Percentiles rank a stretch among this genome's conserved stretches.
phyloP scores from a whole-genome alignment of 2,329 filamentous ascomycete species.

The Fusarium buharicum region DNA sequence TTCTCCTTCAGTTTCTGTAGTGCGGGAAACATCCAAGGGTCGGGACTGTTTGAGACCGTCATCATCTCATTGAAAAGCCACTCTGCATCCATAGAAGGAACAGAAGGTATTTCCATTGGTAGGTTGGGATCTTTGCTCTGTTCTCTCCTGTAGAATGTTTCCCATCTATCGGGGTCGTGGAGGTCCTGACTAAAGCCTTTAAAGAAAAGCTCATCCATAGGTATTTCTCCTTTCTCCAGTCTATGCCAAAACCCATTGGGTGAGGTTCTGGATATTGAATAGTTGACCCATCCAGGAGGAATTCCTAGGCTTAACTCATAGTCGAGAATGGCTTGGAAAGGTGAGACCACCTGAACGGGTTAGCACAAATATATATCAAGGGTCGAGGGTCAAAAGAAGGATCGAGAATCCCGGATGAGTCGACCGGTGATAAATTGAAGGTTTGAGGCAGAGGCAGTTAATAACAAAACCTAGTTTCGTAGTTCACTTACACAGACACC shows the following conservation, averaged over 20 bases:
- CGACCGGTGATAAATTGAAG: not conserved
- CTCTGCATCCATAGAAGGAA: constrained; percentile 80
- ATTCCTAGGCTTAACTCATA: constrained; percentile 83
- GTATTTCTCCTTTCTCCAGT: constrained; percentile 85
- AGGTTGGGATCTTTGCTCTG: constrained; percentile 55
- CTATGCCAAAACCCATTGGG: constrained; percentile 88
- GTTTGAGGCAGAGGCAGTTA: not conserved
- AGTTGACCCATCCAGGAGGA: constrained; percentile 90
- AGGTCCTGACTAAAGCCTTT: constrained; percentile 79
- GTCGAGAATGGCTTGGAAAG: constrained; percentile 91
- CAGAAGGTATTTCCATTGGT: constrained; percentile 61
- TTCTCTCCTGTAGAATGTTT: constrained; percentile 65
- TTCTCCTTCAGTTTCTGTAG: constrained; percentile 73
- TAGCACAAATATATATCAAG: constrained; percentile 2
- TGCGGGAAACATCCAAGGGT: constrained; percentile 90
- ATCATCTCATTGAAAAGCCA: constrained; percentile 94
- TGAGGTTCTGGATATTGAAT: constrained; percentile 81
- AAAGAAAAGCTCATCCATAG: constrained; percentile 80
- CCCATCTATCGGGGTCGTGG: constrained; percentile 73
- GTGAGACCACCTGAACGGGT: constrained; percentile 77
- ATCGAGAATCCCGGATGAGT: not conserved
- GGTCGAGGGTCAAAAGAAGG: not conserved
- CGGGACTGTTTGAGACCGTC: constrained; percentile 72
- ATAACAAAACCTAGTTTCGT: not conserved
- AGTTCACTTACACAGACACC: constrained; percentile 86